Conservation (phyloP, 73 alveolate species). For the Blepharisma stoltei region DNA sequence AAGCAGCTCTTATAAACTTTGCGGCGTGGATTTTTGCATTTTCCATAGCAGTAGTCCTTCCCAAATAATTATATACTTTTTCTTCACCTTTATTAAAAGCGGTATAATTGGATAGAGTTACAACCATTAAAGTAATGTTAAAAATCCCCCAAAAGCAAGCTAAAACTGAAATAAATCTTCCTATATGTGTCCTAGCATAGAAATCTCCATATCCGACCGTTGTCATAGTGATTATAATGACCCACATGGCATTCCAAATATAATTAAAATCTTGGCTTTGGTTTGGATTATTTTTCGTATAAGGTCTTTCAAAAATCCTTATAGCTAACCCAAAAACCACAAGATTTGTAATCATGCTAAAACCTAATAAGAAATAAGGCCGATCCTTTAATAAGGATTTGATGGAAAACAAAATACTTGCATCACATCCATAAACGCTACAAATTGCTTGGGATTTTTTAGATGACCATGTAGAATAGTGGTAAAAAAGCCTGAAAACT, state of each 20-base stretch:
- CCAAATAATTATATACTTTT: conserved; percentile 50
- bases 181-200: conserved; percentile 29
- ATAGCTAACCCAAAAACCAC: conserved; percentile 47
- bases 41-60: background rate
- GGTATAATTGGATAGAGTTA: conserved; percentile 54
- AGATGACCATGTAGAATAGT: conserved; percentile 79
- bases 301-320: conserved; percentile 61
- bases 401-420: conserved; percentile 73
- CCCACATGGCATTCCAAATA: conserved; percentile 29
- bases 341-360: conserved; percentile 54
- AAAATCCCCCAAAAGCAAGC: conserved; percentile 48
- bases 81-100: conserved; percentile 54
- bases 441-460: conserved; percentile 74
- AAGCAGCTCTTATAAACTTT: too few species aligned
- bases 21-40: too few species aligned
- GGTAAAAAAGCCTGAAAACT: conserved; percentile 69
- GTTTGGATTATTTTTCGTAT: conserved; percentile 3
- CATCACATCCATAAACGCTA: conserved; percentile 69
- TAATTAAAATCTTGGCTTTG: conserved; percentile 45
- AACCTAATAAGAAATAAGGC: conserved; percentile 58
- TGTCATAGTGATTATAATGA: conserved; percentile 35
- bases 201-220: conserved; percentile 44
- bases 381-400: conserved; percentile 80
- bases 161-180: conserved; percentile 33
- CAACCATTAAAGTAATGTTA: conserved; percentile 69